Evolutionary conservation across 2,329 filamentous ascomycete genomes (phyloP).

Genomic region (Nannizzia gypsea): DNA sequence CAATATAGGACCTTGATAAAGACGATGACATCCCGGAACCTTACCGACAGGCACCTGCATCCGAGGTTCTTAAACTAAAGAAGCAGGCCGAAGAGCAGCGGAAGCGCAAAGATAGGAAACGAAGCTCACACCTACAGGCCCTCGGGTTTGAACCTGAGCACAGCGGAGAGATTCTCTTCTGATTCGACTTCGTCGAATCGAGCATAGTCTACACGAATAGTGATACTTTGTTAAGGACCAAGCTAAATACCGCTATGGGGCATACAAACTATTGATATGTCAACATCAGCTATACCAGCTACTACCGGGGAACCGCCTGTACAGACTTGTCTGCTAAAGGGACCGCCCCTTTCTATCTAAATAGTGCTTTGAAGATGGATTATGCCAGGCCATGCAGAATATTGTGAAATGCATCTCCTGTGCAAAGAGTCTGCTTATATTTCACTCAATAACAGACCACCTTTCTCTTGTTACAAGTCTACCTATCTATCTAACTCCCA

Average conservation of each 20-base stretch:
- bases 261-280: neutral
- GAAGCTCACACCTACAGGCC: constrained; percentile 57
- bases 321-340: neutral
- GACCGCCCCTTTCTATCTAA: neutral
- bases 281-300: neutral
- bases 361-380: constrained; percentile 8
- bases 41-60: constrained; percentile 54
- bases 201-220: neutral
- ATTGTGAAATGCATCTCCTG: constrained; percentile 40
- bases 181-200: constrained; percentile 17
- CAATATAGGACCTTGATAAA: constrained; percentile 65
- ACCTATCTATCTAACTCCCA: neutral
- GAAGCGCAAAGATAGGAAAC: constrained; percentile 61
- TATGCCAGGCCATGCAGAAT: constrained; percentile 32
- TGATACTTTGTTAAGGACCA: neutral
- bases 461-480: neutral
- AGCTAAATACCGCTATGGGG: neutral
- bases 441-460: constrained; percentile 4
- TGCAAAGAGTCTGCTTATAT: neutral
- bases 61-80: constrained; percentile 59
- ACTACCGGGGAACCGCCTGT: neutral
- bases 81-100: constrained; percentile 58
- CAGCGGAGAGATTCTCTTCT: constrained; percentile 61
- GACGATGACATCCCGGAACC: constrained; percentile 73
- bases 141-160: constrained; percentile 85